These are phyloP conservation scores for Calonectria fujianensis DNA, from an alignment of 2,329 filamentous ascomycete genomes.

Conservation along the genomic window DNA sequence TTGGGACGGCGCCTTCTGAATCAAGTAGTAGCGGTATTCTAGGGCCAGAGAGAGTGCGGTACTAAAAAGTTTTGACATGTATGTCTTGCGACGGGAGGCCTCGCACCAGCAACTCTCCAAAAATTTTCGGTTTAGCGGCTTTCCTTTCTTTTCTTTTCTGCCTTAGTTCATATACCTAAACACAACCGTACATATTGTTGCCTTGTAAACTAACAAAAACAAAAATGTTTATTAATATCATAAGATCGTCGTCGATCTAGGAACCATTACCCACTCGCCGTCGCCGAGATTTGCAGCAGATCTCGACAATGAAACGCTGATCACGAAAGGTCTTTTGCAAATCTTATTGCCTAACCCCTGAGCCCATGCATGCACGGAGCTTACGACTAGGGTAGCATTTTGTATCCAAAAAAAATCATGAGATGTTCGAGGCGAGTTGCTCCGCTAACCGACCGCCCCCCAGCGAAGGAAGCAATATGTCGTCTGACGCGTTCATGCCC, in stretches of 20 bases:
- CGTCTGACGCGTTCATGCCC: conserved; percentile 14
- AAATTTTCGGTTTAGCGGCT: background rate
- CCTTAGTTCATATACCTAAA: background rate
- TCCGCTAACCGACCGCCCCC: background rate
- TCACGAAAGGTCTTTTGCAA: background rate
- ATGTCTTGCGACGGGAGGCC: background rate
- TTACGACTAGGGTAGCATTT: conserved; percentile 8
- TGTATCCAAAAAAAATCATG: conserved; percentile 13
- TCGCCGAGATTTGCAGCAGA: conserved; percentile 12
- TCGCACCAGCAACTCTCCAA: background rate
- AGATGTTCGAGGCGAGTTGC: conserved; percentile 1
- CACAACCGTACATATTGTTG: background rate
- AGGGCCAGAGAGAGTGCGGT: conserved; percentile 22
- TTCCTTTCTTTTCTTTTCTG: background rate
- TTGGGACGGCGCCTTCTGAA: conserved; percentile 21
- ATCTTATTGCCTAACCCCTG: conserved; percentile 16
- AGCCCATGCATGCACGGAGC: conserved; percentile 3
- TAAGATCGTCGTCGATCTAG: conserved; percentile 11
- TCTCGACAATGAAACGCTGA: conserved; percentile 12
- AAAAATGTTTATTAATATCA: background rate
- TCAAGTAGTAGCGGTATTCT: conserved; percentile 37
- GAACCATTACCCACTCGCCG: conserved; percentile 2
- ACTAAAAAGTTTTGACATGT: conserved; percentile 14
- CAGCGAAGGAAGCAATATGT: background rate
- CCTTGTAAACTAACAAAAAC: background rate